Percentiles rank a stretch among this genome's conserved stretches.
phyloP scores from a whole-genome alignment of 139 green algal species.

The Chlorella vulgaris region DNA sequence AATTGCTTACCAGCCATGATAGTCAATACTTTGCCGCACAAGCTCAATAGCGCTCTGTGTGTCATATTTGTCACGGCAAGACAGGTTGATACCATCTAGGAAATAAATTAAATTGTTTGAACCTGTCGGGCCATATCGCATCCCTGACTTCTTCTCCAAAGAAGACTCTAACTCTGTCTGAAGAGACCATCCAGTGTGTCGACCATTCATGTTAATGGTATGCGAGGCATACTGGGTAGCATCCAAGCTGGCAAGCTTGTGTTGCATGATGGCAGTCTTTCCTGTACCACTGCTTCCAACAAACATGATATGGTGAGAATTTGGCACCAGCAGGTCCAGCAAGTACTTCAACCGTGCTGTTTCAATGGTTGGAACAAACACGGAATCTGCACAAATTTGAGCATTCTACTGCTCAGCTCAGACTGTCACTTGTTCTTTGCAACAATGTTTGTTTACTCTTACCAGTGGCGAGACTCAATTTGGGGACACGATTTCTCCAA shows the following conservation, averaged over 20 bases:
- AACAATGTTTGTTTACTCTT: no score
- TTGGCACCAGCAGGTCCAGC: slow-evolving; percentile 77
- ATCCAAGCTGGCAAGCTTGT: slow-evolving; percentile 87
- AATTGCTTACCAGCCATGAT: slow-evolving; percentile 78
- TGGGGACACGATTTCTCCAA: slow-evolving; percentile 72
- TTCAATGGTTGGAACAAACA: slow-evolving; percentile 93
- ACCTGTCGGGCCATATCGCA: slow-evolving; percentile 86
- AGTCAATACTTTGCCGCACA: slow-evolving; percentile 87
- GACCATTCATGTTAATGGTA: slow-evolving; percentile 91
- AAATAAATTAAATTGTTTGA: slow-evolving; percentile 84
- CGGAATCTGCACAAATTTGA: background rate
- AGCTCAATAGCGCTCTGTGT: slow-evolving; percentile 93
- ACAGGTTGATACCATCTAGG: slow-evolving; percentile 95
- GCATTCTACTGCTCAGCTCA: no score
- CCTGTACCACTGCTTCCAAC: slow-evolving; percentile 86
- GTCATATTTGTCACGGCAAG: slow-evolving; percentile 93
- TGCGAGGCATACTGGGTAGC: slow-evolving; percentile 53
- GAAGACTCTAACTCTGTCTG: slow-evolving; percentile 81
- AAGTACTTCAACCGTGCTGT: slow-evolving; percentile 86
- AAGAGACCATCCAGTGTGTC: slow-evolving; percentile 78
- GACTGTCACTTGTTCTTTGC: background rate
- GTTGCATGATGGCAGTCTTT: slow-evolving; percentile 88
- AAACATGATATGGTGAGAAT: slow-evolving; percentile 91
- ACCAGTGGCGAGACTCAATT: slow-evolving; percentile 63
- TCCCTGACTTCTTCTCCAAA: slow-evolving; percentile 87